These are phyloP conservation scores for Fusarium globosum DNA, from an alignment of 2,329 filamentous ascomycete genomes.

Conservation along the genomic window DNA sequence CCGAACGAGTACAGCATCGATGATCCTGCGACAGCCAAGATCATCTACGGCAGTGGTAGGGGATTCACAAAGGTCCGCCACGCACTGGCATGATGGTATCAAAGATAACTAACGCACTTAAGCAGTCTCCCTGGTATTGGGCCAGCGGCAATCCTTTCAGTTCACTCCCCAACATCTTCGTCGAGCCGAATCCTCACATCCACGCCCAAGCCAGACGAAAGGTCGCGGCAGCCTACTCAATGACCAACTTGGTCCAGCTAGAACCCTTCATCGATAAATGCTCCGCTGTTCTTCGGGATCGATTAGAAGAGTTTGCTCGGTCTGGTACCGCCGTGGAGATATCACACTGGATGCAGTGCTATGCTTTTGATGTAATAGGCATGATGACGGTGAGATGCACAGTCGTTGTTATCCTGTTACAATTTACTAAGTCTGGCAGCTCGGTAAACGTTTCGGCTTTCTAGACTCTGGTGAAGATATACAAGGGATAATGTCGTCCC, in stretches of 20 bases:
- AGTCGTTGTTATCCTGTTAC: rapidly evolving
- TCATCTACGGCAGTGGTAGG: not conserved
- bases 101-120: rapidly evolving
- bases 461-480: not conserved
- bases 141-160: not conserved
- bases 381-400: not conserved
- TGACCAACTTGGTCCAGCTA: not conserved
- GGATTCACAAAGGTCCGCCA: not conserved
- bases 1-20: not conserved
- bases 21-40: not conserved
- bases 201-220: not conserved
- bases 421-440: not conserved
- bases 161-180: not conserved
- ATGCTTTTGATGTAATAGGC: not conserved
- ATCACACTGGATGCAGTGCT: not conserved
- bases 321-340: not conserved
- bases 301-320: not conserved
- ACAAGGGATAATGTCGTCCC: not conserved
- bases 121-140: not conserved
- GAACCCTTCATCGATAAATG: not conserved
- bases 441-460: not conserved
- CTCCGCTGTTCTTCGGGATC: not conserved
- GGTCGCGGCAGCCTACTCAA: not conserved
- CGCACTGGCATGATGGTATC: rapidly evolving
- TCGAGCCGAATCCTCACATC: not conserved